Evolutionary conservation across 768 basidiomycete species (phyloP).

Genomic region (Coprinellus micaceus): DNA sequence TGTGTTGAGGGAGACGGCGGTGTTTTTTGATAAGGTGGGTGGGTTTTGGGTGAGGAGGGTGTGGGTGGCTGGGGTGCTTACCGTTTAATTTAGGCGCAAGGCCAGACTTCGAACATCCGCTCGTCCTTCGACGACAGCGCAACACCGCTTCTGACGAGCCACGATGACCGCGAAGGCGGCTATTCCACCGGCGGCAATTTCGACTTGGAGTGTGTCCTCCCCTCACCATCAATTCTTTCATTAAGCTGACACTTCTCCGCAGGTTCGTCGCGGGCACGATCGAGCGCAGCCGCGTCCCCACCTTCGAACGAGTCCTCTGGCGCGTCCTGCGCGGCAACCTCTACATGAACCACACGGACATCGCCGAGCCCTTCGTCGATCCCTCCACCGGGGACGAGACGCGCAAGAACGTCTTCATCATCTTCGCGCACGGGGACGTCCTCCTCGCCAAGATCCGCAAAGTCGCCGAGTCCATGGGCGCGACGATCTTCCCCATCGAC

Average conservation of each 20-base stretch:
- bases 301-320: constrained; percentile 97
- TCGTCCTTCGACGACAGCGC: constrained; percentile 89
- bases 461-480: constrained; percentile 98
- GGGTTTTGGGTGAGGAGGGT: constrained; percentile 14
- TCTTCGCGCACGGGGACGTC: constrained; percentile 94
- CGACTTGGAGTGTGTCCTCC: constrained; percentile 77
- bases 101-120: constrained; percentile 70
- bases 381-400: constrained; percentile 78
- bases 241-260: constrained; percentile 4
- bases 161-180: constrained; percentile 79
- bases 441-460: constrained; percentile 95
- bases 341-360: constrained; percentile 98
- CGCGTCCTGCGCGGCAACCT: constrained; percentile 95
- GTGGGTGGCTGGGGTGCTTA: not conserved
- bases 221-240: not conserved
- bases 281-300: constrained; percentile 84
- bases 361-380: constrained; percentile 88
- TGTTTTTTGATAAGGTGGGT: constrained; percentile 84
- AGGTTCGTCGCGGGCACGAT: constrained; percentile 97
- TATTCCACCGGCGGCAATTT: constrained; percentile 57
- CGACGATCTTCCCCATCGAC: constrained; percentile 94
- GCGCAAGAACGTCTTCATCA: constrained; percentile 98
- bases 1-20: constrained; percentile 91
- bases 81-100: constrained; percentile 48
- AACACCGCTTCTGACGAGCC: constrained; percentile 81